These are phyloP conservation scores for Chaetomium sp. DNA, from an alignment of 2,329 filamentous ascomycete genomes.

Conservation along the genomic window DNA sequence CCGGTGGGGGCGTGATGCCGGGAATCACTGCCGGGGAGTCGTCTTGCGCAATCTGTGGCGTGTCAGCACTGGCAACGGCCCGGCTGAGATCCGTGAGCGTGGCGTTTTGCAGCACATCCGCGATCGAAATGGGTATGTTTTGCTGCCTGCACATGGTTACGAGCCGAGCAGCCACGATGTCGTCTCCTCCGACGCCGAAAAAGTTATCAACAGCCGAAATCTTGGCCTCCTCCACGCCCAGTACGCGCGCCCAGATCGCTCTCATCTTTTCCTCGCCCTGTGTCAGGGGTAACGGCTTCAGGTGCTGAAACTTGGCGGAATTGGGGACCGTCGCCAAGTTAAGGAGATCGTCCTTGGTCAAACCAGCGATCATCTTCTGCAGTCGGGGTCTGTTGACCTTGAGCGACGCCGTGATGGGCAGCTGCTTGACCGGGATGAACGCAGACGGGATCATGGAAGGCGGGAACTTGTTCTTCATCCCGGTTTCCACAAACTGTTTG, in stretches of 20 bases:
- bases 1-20: slow-evolving; percentile 4
- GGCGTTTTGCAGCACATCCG: slow-evolving; percentile 36
- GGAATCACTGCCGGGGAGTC: slow-evolving; percentile 7
- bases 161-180: slow-evolving; percentile 38
- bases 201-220: slow-evolving; percentile 42
- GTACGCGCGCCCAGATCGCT: slow-evolving; percentile 40
- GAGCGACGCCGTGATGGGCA: slow-evolving; percentile 44
- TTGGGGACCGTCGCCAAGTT: slow-evolving; percentile 35
- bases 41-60: slow-evolving; percentile 7
- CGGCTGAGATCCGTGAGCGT: slow-evolving; percentile 42
- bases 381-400: slow-evolving; percentile 45
- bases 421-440: slow-evolving; percentile 42
- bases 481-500: slow-evolving; percentile 38
- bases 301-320: slow-evolving; percentile 29
- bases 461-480: slow-evolving; percentile 34
- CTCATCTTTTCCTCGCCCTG: slow-evolving; percentile 42
- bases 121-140: slow-evolving; percentile 36
- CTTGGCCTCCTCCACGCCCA: slow-evolving; percentile 33
- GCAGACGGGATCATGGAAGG: slow-evolving; percentile 40
- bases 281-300: slow-evolving; percentile 43
- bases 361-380: slow-evolving; percentile 37
- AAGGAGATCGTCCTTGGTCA: slow-evolving; percentile 39
- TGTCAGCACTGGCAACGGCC: slow-evolving; percentile 24
- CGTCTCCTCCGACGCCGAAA: slow-evolving; percentile 41
- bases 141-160: slow-evolving; percentile 39